Base-by-base conservation (phyloP, 768 basidiomycete genomes). In the Harrya chromipes region DNA sequence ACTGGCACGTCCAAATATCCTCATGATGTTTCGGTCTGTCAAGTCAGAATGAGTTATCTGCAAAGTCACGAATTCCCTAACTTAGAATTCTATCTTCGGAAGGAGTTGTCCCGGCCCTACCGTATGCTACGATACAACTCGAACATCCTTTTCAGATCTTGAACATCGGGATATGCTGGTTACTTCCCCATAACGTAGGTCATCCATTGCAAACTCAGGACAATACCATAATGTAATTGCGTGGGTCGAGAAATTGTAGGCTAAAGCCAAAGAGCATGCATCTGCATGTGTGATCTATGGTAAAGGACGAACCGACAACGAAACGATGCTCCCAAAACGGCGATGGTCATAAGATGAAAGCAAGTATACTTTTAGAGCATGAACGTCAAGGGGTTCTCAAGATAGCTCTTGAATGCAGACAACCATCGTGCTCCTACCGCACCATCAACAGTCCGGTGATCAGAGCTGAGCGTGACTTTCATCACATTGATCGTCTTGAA, bases 381-480 rank as follows among this genome's bases (percentile, higher is more conserved):
- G 66, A 97, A 94, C 17, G 94, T 94, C 65, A 97, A 70, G 40
- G 94, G 94, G 68, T 97, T 95, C 75, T 98, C 95, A 61, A 98
- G 76, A 73, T 94, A 97, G 35, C 90, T 87, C 72, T 91, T 95
- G 80, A 98, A 95, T 34, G 92, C 90, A 48, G 83, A 66, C 75
- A 97, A 61, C 93, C 94, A 99, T 67, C 82, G 81, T 20, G 97
- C 94, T 47, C 86, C 94, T 47, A 98, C 82, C 41, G 97, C 97
- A 39, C 97, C 97, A 69, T 99, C 97, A 12, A 98, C 94, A 33
- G 85, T 89, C 61, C 97, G 78, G 74, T 99, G 97, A 67, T 99
- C 97, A 34, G 86, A 85, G 71, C 90, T 94, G 61, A 99, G 73
- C 5, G 97, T 98, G 16, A 86, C 97, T 67, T 97, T 97, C 94